Conservation (phyloP, 1,139 yeast genomes). For the Saccharomycopsis crataegensis region DNA sequence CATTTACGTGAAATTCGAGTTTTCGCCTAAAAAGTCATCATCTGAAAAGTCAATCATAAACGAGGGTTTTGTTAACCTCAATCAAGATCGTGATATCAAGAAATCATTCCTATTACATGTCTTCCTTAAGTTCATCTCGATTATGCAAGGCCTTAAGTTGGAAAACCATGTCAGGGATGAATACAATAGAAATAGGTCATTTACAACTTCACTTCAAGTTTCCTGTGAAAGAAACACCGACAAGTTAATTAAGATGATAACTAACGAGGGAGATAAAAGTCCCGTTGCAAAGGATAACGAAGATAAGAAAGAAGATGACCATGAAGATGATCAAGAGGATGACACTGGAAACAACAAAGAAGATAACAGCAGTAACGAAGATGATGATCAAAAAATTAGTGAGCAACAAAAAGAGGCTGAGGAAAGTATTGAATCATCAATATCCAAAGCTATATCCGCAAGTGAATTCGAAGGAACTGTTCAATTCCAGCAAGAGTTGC, state of each 20-base stretch:
- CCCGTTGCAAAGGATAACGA: not conserved
- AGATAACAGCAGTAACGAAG: not conserved
- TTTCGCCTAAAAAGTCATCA: not conserved
- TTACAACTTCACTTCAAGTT: not conserved
- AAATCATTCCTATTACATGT: conserved; percentile 2
- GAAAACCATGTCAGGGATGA: conserved; percentile 9
- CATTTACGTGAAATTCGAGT: conserved; percentile 14
- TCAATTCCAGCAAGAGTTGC: too few relatives aligned
- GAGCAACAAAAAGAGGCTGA: not conserved
- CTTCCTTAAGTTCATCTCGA: conserved; percentile 4
- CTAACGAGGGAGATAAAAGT: not conserved
- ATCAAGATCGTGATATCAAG: conserved; percentile 8
- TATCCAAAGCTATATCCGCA: not conserved
- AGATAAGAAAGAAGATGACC: not conserved
- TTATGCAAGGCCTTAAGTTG: conserved; percentile 2
- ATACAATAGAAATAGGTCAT: not conserved
- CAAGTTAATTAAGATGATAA: conserved; percentile 4
- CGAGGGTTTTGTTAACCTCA: conserved; percentile 23
- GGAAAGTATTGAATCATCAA: not conserved
- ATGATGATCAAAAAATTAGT: not conserved
- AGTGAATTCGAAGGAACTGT: too few relatives aligned
- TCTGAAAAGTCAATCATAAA: conserved; percentile 28
- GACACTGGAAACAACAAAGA: not conserved
- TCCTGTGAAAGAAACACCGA: conserved; percentile 12
- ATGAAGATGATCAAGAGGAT: not conserved